phyloP scores from a whole-genome alignment of 768 basidiomycete species.

The Cyclocybe aegerita region DNA sequence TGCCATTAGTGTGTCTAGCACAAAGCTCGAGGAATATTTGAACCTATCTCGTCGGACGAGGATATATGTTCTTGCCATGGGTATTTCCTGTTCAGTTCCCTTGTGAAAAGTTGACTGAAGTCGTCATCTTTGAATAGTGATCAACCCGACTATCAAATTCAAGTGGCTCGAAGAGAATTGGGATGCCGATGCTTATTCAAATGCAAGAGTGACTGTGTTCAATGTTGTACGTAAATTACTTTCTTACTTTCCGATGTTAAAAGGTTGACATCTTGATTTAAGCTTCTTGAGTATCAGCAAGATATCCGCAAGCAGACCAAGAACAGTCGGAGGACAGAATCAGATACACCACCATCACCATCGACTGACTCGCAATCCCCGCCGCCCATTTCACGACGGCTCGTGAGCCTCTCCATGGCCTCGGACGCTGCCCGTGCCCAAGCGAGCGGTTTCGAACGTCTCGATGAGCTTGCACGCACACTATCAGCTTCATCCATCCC shows the following conservation, averaged over 20 bases:
- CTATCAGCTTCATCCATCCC: no score
- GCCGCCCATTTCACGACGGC: no score
- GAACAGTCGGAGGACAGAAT: no score
- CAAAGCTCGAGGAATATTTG: constrained; percentile 32
- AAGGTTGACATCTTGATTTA: not conserved
- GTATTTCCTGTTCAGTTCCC: constrained; percentile 11
- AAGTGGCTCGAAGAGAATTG: constrained; percentile 7
- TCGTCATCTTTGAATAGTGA: not conserved
- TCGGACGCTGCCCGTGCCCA: no score
- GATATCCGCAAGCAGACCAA: no score
- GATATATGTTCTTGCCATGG: constrained; percentile 30
- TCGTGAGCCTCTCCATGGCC: no score
- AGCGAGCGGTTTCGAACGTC: no score
- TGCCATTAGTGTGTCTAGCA: constrained; percentile 23
- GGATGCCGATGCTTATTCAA: not conserved
- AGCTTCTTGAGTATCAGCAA: constrained; percentile 7
- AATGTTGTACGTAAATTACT: not conserved
- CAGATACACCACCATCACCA: no score
- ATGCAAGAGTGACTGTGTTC: constrained; percentile 2
- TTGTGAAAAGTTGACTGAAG: not conserved
- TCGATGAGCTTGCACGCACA: no score
- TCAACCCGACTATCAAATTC: constrained; percentile 1
- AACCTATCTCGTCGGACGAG: constrained; percentile 18
- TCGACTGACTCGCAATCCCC: no score
- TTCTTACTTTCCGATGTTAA: not conserved